Conservation (phyloP, 108 stramenopile species). For the Cylindrotheca fusiformis region DNA sequence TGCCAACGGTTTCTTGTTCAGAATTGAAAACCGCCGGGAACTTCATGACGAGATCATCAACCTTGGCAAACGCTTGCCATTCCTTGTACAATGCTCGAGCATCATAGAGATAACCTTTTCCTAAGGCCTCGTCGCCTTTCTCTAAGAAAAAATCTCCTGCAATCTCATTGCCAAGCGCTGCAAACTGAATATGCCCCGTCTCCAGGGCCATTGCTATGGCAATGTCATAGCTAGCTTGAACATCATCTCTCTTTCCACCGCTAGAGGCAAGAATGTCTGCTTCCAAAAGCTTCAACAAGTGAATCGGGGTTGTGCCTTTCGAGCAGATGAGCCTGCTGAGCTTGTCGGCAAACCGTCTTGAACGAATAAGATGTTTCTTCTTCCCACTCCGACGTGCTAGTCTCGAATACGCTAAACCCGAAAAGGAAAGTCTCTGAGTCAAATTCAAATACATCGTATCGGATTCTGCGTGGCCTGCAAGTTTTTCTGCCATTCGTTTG, state of each 20-base stretch:
- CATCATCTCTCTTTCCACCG: constrained; percentile 5
- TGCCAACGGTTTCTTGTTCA: background rate
- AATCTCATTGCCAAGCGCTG: constrained; percentile 26
- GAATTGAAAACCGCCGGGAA: background rate
- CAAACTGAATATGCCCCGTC: constrained; percentile 27
- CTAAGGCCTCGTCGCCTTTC: background rate
- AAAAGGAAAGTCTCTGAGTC: constrained; percentile 12
- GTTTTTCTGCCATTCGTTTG: constrained; percentile 9
- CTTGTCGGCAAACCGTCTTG: constrained; percentile 2
- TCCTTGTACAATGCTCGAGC: constrained; percentile 18
- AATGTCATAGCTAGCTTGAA: constrained; percentile 18
- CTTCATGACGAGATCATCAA: constrained; percentile 1
- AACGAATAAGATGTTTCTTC: background rate
- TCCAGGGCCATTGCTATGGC: constrained; percentile 24
- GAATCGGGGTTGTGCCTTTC: constrained; percentile 8
- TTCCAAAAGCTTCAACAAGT: constrained; percentile 23
- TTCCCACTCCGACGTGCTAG: constrained; percentile 1
- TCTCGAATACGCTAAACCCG: constrained; percentile 18
- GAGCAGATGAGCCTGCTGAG: constrained; percentile 9
- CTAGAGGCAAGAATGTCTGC: constrained; percentile 18
- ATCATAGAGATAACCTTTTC: constrained; percentile 16
- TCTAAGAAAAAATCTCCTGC: constrained; percentile 22
- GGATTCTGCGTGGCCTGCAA: constrained; percentile 1
- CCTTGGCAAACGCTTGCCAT: constrained; percentile 10
- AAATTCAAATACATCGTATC: constrained; percentile 9